Evolutionary conservation across 306 rosid genomes (phyloP), one percentile per base, ranked within the genome.

Genomic region (Leucaena leucocephala): DNA sequence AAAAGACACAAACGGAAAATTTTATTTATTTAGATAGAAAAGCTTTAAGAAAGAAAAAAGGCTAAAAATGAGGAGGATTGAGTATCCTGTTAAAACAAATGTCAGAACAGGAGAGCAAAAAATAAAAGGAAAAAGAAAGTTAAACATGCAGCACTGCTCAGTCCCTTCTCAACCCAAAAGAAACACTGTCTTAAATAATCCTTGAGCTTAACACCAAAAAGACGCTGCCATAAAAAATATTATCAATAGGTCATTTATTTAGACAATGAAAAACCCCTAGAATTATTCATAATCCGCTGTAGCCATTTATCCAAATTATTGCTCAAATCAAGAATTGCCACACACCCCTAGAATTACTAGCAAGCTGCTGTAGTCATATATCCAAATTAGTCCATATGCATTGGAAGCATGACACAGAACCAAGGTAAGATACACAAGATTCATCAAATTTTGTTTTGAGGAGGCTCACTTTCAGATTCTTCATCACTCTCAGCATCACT

Each of bases 401-500:
- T 36, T 59, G 48, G 2, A 82, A 76, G 73, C 71, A 61, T 50
- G 69, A 76, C 5, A 52, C 58, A 45, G 11, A 14, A 62, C 71
- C 66, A 80, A 77, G 19, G 55, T 65, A 75, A 82, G 21, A 79
- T 71, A 76, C 50, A 76, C 44, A 81, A 50, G 64, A 78, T 74
- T 64, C 76, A 77, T 77, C 54, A 78, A 54, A 34, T 59, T 74
- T 70, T 80, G 74, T 46, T 80, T 83, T 45, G 11, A 27, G 46
- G 64, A 71, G 68, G 85, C 99, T 89, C 88, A 95, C 99, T 74
- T 75, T 88, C 96, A 75, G 98, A 95, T 78, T 90, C 97, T 82
- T 91, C 98, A 67, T 89, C 97, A 85, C 93, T 91, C 88, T 91
- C 98, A 36, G 50, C 89, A 81, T 92, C 95, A 82, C 90, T 93